Base-by-base conservation (phyloP, 2,329 filamentous ascomycete genomes). In the Coleophoma cylindrospora region DNA sequence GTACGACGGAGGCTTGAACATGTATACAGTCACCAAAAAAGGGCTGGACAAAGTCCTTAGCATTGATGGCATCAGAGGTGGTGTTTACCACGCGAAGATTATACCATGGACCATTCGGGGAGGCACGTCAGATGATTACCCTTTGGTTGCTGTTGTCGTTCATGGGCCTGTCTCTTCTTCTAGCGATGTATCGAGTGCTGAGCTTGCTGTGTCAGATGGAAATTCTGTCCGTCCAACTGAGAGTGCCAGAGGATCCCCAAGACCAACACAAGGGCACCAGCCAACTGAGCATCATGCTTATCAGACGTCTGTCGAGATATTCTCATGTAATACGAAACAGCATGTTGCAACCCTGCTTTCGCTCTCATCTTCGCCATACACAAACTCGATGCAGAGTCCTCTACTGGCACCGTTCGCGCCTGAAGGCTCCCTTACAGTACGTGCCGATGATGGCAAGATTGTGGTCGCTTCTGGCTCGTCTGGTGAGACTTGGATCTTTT, bases 221-320 rank as follows among this genome's bases (percentile, higher is more conserved):
- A 34, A 34, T 9, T 55, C 62, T 27, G 40, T 45, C 13, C 21
- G 38, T 27, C 57, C 48, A 27, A 55, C 49, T 32, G 57, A 55
- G 27, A 60, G 53, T 52, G 44, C 51, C 21, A 58, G 53, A 51
- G 54, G 56, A 2, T 61, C 71, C 66, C 56, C 68, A 69, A 56
- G 69, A 68, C 34, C 70, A 68, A 48, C 58, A 63, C 50, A 54
- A 34, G 60, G 48, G 53, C 63, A 37, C 57, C 70, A 37, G 58
- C 21, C 66, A 5, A 73, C 84, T 51, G 78, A 81, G 45, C 76
- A 15, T n/a, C 21, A 6, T 27, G 36, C 77, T 43, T 95, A 92
- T 62, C 91, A 95, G 67, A 96, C 91, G 0, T 86, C 86, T 0
- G 89, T 96, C 6, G 90, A 96, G 59, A 74, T 97, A 0, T 95